Evolutionary conservation across 2,329 filamentous ascomycete genomes (phyloP).

Genomic region (Sporothrix luriei): DNA sequence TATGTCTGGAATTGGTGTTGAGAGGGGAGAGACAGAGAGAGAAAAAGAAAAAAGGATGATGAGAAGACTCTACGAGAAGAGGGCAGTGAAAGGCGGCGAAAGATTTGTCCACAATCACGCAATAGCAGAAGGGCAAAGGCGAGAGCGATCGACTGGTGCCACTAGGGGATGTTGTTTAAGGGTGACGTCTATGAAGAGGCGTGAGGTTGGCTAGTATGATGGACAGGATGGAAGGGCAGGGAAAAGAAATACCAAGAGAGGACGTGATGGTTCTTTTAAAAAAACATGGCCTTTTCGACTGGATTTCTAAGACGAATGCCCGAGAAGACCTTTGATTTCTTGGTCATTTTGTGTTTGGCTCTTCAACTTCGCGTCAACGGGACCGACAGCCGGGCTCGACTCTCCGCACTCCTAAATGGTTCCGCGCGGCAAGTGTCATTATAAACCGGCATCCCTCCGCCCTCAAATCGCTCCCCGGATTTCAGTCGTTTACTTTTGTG

Average conservation of each 20-base stretch:
- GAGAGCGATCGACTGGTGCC: neutral
- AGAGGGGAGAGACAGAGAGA: neutral
- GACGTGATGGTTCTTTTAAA: slow-evolving; percentile 23
- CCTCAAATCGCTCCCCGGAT: neutral
- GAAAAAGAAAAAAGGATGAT: neutral
- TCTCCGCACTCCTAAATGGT: slow-evolving; percentile 14
- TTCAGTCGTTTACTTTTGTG: neutral
- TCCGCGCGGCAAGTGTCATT: slow-evolving; percentile 6
- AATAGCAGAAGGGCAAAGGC: slow-evolving; percentile 4
- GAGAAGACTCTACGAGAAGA: neutral
- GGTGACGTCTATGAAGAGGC: neutral
- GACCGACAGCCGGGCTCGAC: slow-evolving; percentile 32
- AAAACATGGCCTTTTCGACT: neutral
- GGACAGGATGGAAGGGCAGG: neutral
- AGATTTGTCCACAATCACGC: slow-evolving; percentile 9
- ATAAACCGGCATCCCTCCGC: slow-evolving; percentile 3
- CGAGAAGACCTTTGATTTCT: neutral
- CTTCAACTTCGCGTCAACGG: slow-evolving; percentile 21
- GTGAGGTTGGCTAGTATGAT: slow-evolving; percentile 1
- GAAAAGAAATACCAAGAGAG: neutral
- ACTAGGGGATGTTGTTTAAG: neutral
- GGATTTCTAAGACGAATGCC: slow-evolving; percentile 29
- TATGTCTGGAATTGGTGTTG: neutral
- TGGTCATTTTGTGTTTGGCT: slow-evolving; percentile 1
- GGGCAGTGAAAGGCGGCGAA: neutral